Conservation (phyloP, 2,329 filamentous ascomycete species). For the Botryotinia globosa region DNA sequence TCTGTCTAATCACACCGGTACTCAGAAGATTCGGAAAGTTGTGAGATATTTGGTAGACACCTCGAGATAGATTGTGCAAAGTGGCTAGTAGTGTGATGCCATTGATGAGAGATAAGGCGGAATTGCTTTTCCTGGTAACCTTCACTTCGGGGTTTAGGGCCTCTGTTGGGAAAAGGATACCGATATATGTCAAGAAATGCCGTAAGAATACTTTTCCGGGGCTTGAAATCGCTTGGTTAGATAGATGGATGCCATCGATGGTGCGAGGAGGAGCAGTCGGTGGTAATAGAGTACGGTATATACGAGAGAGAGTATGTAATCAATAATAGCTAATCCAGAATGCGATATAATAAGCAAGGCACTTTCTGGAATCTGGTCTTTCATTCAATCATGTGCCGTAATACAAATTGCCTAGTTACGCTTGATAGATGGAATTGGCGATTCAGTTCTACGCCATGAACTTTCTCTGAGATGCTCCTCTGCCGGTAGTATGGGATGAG, state of each 20-base stretch:
- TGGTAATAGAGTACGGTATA: not conserved
- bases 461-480: not conserved
- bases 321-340: not conserved
- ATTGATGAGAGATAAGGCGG: not conserved
- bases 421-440: not conserved
- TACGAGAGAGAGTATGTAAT: not conserved
- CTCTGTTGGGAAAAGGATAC: not conserved
- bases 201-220: not conserved
- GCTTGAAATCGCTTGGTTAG: not conserved
- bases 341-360: not conserved
- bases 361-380: not conserved
- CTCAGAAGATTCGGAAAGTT: not conserved
- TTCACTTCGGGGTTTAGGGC: not conserved
- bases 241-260: not conserved
- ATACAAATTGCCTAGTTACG: not conserved
- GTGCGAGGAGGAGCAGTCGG: not conserved
- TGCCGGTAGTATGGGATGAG: not conserved
- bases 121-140: not conserved
- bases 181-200: not conserved
- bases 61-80: not conserved
- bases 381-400: not conserved
- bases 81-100: not conserved
- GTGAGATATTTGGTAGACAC: too few species aligned
- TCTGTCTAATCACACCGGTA: not conserved
- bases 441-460: constrained; percentile 10